phyloP scores from a whole-genome alignment of 2,329 filamentous ascomycete genomes.

The Mariannaea elegans region DNA sequence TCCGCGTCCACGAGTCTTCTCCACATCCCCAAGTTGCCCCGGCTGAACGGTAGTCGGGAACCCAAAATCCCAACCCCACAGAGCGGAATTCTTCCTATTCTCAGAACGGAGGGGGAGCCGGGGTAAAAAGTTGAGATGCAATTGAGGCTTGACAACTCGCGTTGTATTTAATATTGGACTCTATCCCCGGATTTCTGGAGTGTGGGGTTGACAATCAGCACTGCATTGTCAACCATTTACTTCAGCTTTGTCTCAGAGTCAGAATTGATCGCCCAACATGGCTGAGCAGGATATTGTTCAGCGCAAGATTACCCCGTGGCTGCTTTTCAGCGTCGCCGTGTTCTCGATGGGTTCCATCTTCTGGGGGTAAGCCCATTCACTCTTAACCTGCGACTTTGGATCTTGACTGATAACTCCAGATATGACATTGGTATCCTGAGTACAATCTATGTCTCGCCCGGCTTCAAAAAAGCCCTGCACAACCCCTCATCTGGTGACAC shows the following conservation, averaged over 20 bases:
- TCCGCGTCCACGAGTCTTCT: constrained; percentile 5
- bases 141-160: background rate
- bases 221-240: background rate
- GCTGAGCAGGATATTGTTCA: background rate
- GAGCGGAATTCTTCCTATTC: constrained; percentile 6
- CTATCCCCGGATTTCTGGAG: constrained; percentile 1
- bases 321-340: constrained; percentile 23
- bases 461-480: constrained; percentile 58
- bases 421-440: constrained; percentile 38
- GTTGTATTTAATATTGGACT: constrained; percentile 10
- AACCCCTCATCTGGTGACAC: constrained; percentile 55
- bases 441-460: constrained; percentile 60
- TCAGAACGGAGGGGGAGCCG: background rate
- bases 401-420: constrained; percentile 4
- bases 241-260: background rate
- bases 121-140: background rate
- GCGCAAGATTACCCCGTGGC: constrained; percentile 24
- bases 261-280: background rate
- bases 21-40: constrained; percentile 2
- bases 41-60: constrained; percentile 2
- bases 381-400: too few species aligned
- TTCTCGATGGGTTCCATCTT: constrained; percentile 32
- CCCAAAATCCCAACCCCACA: background rate
- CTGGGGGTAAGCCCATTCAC: constrained; percentile 21
- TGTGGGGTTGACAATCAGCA: background rate